Percentiles rank a stretch among this genome's conserved stretches.
Evolutionary conservation across 208 protist genomes (phyloP).

Genomic region (Angomonas deanei): DNA sequence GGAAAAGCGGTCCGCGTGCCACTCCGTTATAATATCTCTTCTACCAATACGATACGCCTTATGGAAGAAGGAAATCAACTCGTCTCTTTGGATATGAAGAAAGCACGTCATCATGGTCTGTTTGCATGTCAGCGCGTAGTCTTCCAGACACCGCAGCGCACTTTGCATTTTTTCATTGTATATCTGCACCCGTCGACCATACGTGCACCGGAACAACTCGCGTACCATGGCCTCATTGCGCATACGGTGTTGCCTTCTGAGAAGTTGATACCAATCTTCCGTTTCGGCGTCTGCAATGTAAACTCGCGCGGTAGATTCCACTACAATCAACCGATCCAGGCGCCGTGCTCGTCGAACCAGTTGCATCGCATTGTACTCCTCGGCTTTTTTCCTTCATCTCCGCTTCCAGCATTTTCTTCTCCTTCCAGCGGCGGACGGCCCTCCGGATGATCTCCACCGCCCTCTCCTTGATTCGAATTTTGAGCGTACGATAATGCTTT

Average conservation of each 20-base stretch:
- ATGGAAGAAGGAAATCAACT: constrained; percentile 17
- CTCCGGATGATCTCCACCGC: constrained; percentile 35
- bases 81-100: constrained; percentile 4
- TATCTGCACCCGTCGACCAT: constrained; percentile 31
- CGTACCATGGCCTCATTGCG: constrained; percentile 43
- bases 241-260: constrained; percentile 29
- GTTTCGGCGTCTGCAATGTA: constrained; percentile 38
- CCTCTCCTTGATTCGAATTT: constrained; percentile 25
- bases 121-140: constrained; percentile 27
- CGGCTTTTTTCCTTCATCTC: constrained; percentile 25
- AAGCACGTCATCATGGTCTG: constrained; percentile 12
- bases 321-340: constrained; percentile 31
- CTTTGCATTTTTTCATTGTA: constrained; percentile 33
- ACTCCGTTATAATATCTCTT: constrained; percentile 30
- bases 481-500: constrained; percentile 40
- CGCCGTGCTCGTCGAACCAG: constrained; percentile 23
- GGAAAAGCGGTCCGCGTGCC: constrained; percentile 15
- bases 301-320: constrained; percentile 39
- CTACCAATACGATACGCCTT: constrained; percentile 32
- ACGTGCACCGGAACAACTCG: constrained; percentile 21
- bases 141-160: constrained; percentile 14
- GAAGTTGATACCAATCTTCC: constrained; percentile 35
- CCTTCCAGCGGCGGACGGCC: constrained; percentile 45
- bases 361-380: constrained; percentile 22
- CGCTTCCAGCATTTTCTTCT: constrained; percentile 23